These are phyloP conservation scores for Moesziomyces antarcticus DNA, from an alignment of 1,284 basidiomycete genomes.

Conservation along the genomic window DNA sequence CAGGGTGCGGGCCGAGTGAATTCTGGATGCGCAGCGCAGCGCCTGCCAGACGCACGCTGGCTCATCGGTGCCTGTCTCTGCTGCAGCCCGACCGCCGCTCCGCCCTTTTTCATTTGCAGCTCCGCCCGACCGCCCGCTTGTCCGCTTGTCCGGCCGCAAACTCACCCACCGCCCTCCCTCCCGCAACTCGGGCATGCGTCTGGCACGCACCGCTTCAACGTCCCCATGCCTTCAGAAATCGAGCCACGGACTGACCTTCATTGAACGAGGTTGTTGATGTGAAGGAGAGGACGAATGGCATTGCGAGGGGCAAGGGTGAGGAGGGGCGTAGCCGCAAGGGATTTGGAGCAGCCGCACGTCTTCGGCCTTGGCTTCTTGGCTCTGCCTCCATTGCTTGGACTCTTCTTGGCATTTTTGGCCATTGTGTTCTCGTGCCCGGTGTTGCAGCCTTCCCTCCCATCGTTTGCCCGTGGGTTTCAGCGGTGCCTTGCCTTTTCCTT, in stretches of 20 bases:
- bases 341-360: neutral
- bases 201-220: no score
- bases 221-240: no score
- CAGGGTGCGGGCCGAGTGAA: no score
- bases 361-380: neutral
- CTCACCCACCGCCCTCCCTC: no score
- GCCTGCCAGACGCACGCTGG: neutral
- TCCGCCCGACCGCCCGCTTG: neutral
- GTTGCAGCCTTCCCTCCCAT: no score
- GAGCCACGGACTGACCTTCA: no score
- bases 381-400: neutral
- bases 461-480: neutral
- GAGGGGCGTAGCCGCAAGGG: neutral
- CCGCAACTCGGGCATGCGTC: no score
- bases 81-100: constrained; percentile 29
- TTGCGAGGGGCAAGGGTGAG: neutral
- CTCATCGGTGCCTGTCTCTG: constrained; percentile 15
- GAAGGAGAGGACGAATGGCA: neutral
- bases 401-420: neutral
- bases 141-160: neutral
- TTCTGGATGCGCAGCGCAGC: no score
- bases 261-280: no score
- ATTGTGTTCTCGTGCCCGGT: neutral
- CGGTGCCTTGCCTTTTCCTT: neutral
- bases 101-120: constrained; percentile 9